Evolutionary conservation across 2,329 filamentous ascomycete genomes (phyloP).

Genomic region (Aspergillus pseudoterreus): DNA sequence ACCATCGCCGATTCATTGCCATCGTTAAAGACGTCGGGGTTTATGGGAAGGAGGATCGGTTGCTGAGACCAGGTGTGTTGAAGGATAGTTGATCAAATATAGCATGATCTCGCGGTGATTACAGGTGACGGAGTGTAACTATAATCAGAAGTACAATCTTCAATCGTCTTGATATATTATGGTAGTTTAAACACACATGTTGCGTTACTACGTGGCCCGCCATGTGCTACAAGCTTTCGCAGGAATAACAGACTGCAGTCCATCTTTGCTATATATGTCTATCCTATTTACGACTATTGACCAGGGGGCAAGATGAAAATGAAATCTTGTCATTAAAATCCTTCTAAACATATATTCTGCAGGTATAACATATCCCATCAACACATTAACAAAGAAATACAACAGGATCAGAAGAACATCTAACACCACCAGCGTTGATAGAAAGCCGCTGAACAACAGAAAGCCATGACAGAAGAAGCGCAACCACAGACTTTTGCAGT

Average conservation of each 20-base stretch:
- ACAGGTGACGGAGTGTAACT: too few relatives aligned
- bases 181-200: too few relatives aligned
- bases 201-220: too few relatives aligned
- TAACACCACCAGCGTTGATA: not conserved
- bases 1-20: constrained; percentile 40
- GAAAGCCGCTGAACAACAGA: not conserved
- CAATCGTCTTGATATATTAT: too few relatives aligned
- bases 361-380: not conserved
- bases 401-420: not conserved
- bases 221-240: too few relatives aligned
- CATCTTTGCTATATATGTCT: not conserved
- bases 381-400: not conserved
- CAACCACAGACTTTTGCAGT: not conserved
- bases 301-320: not conserved
- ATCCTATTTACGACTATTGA: not conserved
- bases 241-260: too few relatives aligned
- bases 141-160: too few relatives aligned
- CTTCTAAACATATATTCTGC: not conserved
- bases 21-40: constrained; percentile 44
- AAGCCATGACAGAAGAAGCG: not conserved
- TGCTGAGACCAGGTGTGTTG: constrained; percentile 37
- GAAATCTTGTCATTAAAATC: not conserved
- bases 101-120: too few relatives aligned
- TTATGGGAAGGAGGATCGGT: constrained; percentile 40
- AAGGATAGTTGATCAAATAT: constrained; percentile 18